Evolutionary conservation across 306 rosid species (phyloP), one percentile per base, ranked within the genome.

Genomic region (Castanea crenata): DNA sequence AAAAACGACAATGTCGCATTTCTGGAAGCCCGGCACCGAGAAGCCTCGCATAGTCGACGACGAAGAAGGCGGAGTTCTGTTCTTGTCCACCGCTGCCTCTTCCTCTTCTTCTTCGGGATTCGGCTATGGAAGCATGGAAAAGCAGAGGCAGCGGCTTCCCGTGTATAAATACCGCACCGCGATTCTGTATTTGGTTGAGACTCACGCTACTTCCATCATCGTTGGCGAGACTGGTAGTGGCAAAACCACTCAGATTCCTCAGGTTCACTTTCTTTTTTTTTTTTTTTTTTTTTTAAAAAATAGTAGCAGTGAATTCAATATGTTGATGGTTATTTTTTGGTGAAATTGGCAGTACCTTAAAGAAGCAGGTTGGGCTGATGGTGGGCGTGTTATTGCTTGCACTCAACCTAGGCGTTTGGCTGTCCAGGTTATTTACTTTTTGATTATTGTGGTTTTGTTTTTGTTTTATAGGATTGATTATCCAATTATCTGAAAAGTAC

Each of bases 171-270:
- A 90, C 88, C 94, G 98, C 19, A 85, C 88, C 31, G 78, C 93
- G 67, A 92, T 94, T 74, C 95, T 94, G 57, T 94, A 92, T 84
- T 79, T 90, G 73, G 93, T 94, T 4, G 98, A 94, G 80, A 90
- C 90, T 80, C 93, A 84, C 79, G 90, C 95, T 77, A 92, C 98
- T 35, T 91, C 97, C 44, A 89, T 94, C 79, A 81, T 94, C 11
- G 98, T 94, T 15, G 98, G 98, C 25, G 98, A 94, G 84, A 94
- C 98, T 32, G 98, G 98, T 2, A 94, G 98, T 46, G 98, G 98
- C 13, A 94, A 94, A 76, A 94, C 97, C 77, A 94, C 97, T 54
- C 98, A 94, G 83, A 94, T 94, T 71, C 98, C 98, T 86, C 98
- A 94, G 97, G 98, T 89, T 80, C 34, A 2, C 10, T 12, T 4